Evolutionary conservation across 306 rosid genomes (phyloP).

Genomic region (Prunus padus): DNA sequence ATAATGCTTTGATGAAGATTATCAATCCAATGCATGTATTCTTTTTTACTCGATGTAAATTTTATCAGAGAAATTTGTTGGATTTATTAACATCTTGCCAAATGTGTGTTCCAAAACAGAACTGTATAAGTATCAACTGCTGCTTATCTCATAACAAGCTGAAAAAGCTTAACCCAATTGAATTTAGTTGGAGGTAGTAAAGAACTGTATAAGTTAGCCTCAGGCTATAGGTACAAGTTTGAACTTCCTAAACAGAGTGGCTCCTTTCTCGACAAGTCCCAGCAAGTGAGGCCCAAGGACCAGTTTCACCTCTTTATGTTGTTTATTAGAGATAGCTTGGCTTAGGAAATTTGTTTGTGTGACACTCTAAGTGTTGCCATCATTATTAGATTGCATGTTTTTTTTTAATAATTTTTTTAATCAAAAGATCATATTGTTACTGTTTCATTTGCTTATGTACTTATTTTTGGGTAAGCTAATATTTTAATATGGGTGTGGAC

Average conservation of each 20-base stretch:
- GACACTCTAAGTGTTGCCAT: background rate
- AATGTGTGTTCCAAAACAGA: background rate
- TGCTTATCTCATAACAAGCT: slow-evolving; percentile 3
- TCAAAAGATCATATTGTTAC: background rate
- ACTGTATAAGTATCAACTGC: background rate
- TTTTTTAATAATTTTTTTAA: too few species aligned
- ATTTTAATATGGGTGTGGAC: background rate
- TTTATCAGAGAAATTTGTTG: slow-evolving; percentile 10
- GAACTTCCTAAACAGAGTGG: background rate
- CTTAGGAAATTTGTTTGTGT: background rate
- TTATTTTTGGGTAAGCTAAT: background rate
- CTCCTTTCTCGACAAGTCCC: slow-evolving; percentile 17
- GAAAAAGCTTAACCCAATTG: background rate
- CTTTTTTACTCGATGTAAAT: slow-evolving; percentile 5
- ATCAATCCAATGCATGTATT: slow-evolving; percentile 13
- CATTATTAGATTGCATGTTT: background rate
- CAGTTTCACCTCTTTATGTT: background rate
- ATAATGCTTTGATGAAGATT: slow-evolving; percentile 18
- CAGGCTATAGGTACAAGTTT: background rate
- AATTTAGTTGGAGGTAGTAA: background rate
- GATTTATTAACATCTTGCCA: slow-evolving; percentile 10
- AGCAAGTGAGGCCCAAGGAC: background rate
- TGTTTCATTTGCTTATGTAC: background rate
- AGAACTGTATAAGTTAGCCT: background rate
- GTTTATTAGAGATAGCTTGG: background rate